Conservation (phyloP, 164 flowering plant species). For the Macadamia integrifolia region DNA sequence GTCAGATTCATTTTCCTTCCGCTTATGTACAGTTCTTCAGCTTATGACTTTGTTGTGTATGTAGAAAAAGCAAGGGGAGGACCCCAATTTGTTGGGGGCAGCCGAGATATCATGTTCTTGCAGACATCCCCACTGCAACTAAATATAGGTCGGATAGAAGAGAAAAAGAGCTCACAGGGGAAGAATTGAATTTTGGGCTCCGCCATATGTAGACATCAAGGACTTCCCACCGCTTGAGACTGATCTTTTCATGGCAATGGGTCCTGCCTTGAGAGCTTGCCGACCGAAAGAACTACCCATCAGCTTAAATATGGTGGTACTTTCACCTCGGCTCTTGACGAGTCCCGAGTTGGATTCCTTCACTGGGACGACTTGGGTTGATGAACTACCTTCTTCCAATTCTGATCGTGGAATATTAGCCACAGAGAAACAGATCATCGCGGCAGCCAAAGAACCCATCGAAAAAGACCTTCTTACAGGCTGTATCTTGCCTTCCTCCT, state of each 20-base stretch:
- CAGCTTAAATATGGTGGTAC: constrained; percentile 21
- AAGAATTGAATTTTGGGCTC: constrained; percentile 31
- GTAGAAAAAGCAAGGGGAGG: not conserved
- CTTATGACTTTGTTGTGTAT: not conserved
- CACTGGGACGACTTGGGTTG: not conserved
- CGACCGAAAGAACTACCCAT: constrained; percentile 33
- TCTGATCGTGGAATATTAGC: constrained; percentile 10
- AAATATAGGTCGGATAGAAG: not conserved
- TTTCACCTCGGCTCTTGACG: constrained; percentile 14
- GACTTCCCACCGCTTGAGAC: constrained; percentile 38
- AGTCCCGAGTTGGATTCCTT: constrained; percentile 10
- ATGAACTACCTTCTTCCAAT: constrained; percentile 18
- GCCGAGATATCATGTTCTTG: too few species aligned
- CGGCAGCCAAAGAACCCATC: constrained; percentile 36
- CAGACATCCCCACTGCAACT: too few species aligned
- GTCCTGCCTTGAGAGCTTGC: constrained; percentile 20
- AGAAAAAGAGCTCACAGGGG: constrained; percentile 24
- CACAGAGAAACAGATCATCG: constrained; percentile 20
- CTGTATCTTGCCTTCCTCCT: constrained; percentile 19
- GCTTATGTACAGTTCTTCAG: not conserved
- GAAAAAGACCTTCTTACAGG: constrained; percentile 50
- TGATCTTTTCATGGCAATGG: constrained; percentile 50
- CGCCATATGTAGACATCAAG: constrained; percentile 23
- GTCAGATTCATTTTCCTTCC: not conserved
- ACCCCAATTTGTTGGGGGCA: not conserved